These are phyloP conservation scores for Fusarium armeniacum DNA, from an alignment of 2,329 filamentous ascomycete genomes.

Conservation along the genomic window DNA sequence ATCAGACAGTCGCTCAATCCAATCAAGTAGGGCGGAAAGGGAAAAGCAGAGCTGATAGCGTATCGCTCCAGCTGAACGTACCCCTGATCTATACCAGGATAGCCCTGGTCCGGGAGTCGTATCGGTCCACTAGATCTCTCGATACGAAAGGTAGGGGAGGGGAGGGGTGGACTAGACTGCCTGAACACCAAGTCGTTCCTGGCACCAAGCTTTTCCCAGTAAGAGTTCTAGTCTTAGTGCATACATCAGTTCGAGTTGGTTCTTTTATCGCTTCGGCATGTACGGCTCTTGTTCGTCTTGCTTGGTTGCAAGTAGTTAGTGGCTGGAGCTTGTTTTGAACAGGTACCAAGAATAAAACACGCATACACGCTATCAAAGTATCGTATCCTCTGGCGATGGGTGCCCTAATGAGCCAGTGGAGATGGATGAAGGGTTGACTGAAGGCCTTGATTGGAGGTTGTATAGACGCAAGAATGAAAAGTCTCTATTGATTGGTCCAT, in stretches of 20 bases:
- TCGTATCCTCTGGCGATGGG: neutral
- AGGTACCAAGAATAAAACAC: conserved; percentile 28
- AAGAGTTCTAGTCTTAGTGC: neutral
- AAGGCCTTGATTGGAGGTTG: conserved; percentile 1
- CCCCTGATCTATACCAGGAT: conserved; percentile 41
- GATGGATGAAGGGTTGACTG: neutral
- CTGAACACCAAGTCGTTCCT: conserved; percentile 9
- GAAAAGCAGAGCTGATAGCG: conserved; percentile 30
- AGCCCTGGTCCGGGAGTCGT: conserved; percentile 23
- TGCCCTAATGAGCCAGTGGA: neutral
- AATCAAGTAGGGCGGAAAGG: conserved; percentile 24
- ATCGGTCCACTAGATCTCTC: conserved; percentile 28
- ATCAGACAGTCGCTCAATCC: neutral
- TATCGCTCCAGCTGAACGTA: conserved; percentile 29
- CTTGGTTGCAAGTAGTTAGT: neutral
- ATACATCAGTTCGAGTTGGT: neutral
- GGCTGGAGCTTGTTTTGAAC: conserved; percentile 24
- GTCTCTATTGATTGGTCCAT: neutral
- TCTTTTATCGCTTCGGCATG: conserved; percentile 16
- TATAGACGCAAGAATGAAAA: neutral
- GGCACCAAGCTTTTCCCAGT: conserved; percentile 11
- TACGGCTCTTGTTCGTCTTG: conserved; percentile 1
- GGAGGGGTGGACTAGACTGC: conserved; percentile 11
- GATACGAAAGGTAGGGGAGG: conserved; percentile 36
- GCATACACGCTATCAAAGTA: neutral